Evolutionary conservation across 495 filamentous ascomycete genomes (phyloP), one percentile per base, ranked within the genome.

Genomic region (Aspergillus ellipticus): DNA sequence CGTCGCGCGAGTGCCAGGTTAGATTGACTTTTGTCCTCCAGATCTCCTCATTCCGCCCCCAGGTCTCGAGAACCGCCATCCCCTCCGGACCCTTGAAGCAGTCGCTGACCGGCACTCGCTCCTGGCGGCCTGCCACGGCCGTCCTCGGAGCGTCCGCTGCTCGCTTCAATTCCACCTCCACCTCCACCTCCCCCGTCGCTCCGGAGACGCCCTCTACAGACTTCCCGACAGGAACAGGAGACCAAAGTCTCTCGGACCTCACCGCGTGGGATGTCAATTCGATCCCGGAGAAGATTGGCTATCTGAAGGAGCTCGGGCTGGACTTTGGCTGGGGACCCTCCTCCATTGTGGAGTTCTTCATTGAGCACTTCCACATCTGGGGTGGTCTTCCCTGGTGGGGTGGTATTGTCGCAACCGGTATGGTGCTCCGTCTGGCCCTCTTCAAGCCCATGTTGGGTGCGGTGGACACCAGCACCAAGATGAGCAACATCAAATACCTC

Each of bases 311-410:
- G 0, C 72, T 96, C 19, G 94, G 94, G 1, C 71, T 97, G 19
- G 90, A 96, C 58, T 97, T 83, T 63, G 90, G 92, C 63, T 91
- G 76, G 76, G 92, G 94, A 20, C 79, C 86, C 2, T 87, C 89
- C 0, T 64, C 83, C 1, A 55, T 81, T 9, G 80, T 94, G 51
- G 77, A 97, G 75, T 89, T 73, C 72, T 3, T 85, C 7, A 71
- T 97, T 28, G 94, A 98, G 72, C 85, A 92, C 64, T 64, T 94
- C 48, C 89, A 97, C 71, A 70, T 96, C 52, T 85, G 76, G 63
- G 64, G 66, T 2, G 90, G 84, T 9, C 67, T 88, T 49, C 88
- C 89, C 1, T 97, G 93, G 94, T 90, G 89, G 85, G 82, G 71
- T 6, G 83, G 88, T 54, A 86, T 97, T 51, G 63, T 83, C 11